Evolutionary conservation across 495 filamentous ascomycete species (phyloP).

Genomic region (Durotheca rogersii): DNA sequence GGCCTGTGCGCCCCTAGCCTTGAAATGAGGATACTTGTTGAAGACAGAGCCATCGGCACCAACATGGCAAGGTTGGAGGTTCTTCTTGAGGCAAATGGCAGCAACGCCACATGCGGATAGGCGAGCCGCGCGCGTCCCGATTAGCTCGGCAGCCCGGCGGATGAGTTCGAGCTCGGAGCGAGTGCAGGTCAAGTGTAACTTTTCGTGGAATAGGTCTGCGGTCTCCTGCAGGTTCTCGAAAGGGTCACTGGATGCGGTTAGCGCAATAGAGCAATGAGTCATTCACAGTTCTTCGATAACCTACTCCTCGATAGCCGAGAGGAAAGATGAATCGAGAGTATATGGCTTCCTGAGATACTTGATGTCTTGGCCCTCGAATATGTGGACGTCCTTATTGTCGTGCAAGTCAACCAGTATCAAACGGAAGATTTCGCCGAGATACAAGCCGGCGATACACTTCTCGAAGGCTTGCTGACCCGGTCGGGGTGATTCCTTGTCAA

Average conservation of each 20-base stretch:
- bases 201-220: constrained; percentile 70
- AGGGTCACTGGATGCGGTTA: constrained; percentile 62
- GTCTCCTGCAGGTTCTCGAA: constrained; percentile 92
- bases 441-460: constrained; percentile 97
- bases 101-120: constrained; percentile 92
- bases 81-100: constrained; percentile 94
- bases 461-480: constrained; percentile 96
- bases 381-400: constrained; percentile 69
- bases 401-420: constrained; percentile 84
- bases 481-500: constrained; percentile 90
- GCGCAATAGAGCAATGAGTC: constrained; percentile 1
- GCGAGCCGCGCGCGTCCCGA: constrained; percentile 90
- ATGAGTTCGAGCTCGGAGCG: constrained; percentile 79
- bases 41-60: constrained; percentile 95
- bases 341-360: constrained; percentile 77
- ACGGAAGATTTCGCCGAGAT: constrained; percentile 93
- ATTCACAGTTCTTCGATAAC: constrained; percentile 16
- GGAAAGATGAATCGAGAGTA: constrained; percentile 85
- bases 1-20: constrained; percentile 81
- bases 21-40: constrained; percentile 98
- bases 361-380: constrained; percentile 84
- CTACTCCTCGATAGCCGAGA: constrained; percentile 90
- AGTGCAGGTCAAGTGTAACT: constrained; percentile 66
- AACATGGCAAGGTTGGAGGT: constrained; percentile 82
- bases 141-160: constrained; percentile 85